Evolutionary conservation across 1,139 yeast species (phyloP).

Genomic region (Saccharomyces hybrid): DNA sequence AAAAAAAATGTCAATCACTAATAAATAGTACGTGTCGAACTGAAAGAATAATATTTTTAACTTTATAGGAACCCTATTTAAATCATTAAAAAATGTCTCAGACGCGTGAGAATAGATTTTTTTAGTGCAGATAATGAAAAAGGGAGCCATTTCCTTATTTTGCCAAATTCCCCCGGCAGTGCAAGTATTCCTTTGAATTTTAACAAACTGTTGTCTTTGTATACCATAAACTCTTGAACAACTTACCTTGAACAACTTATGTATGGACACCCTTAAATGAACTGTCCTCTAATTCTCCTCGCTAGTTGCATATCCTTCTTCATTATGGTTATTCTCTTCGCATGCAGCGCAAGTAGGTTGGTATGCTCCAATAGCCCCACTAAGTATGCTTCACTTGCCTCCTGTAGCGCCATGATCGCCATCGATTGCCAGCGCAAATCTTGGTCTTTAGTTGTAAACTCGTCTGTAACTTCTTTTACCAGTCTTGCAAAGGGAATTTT

Average conservation of each 20-base stretch:
- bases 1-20: neutral
- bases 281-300: conserved; percentile 69
- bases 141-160: no score
- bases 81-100: neutral
- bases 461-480: conserved; percentile 69
- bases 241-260: no score
- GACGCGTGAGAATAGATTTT: no score
- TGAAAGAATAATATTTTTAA: neutral
- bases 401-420: conserved; percentile 87
- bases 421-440: conserved; percentile 83
- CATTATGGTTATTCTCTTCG: conserved; percentile 90
- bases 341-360: conserved; percentile 84
- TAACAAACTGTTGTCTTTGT: no score
- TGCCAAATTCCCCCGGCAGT: no score
- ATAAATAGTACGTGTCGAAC: neutral
- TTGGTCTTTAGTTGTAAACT: conserved; percentile 44
- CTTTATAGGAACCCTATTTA: neutral
- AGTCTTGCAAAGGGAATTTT: conserved; percentile 90
- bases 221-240: no score
- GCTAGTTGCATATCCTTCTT: conserved; percentile 90
- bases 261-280: conserved; percentile 9
- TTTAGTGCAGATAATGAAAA: no score
- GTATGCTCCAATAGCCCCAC: conserved; percentile 87
- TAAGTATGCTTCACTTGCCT: conserved; percentile 85
- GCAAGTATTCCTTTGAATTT: no score